Evolutionary conservation across 495 filamentous ascomycete species (phyloP).

Genomic region (Bryoglossum gracile): DNA sequence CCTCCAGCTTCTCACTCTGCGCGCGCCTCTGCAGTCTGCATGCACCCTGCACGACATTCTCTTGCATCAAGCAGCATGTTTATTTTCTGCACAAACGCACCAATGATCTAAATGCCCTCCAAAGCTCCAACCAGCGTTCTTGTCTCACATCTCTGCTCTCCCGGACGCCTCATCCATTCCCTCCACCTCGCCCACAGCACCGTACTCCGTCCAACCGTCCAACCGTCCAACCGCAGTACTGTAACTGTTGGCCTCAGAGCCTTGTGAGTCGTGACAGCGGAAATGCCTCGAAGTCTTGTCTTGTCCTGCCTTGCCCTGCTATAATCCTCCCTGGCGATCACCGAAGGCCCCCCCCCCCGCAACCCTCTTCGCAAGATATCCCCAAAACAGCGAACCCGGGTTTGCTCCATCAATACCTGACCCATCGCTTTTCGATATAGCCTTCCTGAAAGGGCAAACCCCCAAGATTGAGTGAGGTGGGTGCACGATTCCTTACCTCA

Average conservation of each 20-base stretch:
- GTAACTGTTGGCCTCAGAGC: too few relatives aligned
- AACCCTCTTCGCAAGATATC: conserved; percentile 11
- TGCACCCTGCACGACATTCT: neutral
- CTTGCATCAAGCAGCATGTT: neutral
- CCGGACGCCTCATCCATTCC: neutral
- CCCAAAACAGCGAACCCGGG: conserved; percentile 7
- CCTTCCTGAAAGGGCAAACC: neutral
- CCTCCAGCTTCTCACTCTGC: too few relatives aligned
- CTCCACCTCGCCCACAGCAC: too few relatives aligned
- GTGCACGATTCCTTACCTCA: too few relatives aligned
- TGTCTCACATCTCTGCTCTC: neutral
- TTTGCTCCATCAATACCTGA: conserved; percentile 1
- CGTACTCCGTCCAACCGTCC: too few relatives aligned
- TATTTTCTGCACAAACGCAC: neutral
- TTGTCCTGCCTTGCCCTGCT: too few relatives aligned
- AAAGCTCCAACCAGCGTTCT: too few relatives aligned
- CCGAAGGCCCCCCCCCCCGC: neutral
- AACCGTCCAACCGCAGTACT: too few relatives aligned
- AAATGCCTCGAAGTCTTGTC: too few relatives aligned
- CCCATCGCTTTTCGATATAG: neutral
- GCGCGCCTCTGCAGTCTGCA: neutral
- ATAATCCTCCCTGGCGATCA: conserved; percentile 2
- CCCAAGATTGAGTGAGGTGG: too few relatives aligned
- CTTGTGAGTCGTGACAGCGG: too few relatives aligned
- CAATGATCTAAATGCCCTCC: neutral